Conservation (phyloP, 2,329 filamentous ascomycete species). For the Macroventuria anomochaeta region DNA sequence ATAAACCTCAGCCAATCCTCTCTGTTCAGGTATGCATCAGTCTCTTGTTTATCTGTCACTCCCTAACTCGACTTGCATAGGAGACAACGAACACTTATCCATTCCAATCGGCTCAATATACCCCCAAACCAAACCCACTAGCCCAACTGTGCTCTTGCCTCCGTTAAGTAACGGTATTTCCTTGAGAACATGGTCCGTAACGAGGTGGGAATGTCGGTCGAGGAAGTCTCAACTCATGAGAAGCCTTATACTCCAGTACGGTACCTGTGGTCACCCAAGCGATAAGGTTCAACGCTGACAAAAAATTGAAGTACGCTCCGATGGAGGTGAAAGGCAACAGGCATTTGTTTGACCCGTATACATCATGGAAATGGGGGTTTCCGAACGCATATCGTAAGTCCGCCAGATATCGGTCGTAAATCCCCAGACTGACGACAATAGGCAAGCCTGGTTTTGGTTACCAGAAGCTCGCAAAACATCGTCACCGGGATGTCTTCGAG, state of each 20-base stretch:
- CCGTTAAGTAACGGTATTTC: slow-evolving; percentile 1
- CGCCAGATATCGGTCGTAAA: too few species aligned
- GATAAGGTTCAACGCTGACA: neutral
- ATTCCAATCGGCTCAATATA: slow-evolving; percentile 16
- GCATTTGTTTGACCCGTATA: slow-evolving; percentile 31
- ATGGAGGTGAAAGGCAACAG: slow-evolving; percentile 27
- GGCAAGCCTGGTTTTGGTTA: slow-evolving; percentile 33
- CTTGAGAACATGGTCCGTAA: slow-evolving; percentile 14
- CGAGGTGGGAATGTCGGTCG: slow-evolving; percentile 20
- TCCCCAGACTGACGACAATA: neutral
- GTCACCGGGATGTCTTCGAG: slow-evolving; percentile 35
- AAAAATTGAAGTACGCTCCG: neutral
- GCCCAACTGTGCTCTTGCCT: slow-evolving; percentile 27
- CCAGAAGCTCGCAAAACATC: slow-evolving; percentile 30
- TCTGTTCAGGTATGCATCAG: slow-evolving; percentile 17
- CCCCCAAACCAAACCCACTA: slow-evolving; percentile 22
- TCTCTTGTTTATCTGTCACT: neutral
- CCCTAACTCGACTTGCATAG: slow-evolving; percentile 12
- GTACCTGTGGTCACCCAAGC: neutral
- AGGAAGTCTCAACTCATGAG: slow-evolving; percentile 16
- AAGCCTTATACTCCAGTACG: neutral
- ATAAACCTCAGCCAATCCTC: slow-evolving; percentile 12
- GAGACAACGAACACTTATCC: slow-evolving; percentile 12
- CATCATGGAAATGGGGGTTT: slow-evolving; percentile 29
- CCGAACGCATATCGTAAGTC: slow-evolving; percentile 35